Conservation (phyloP, 805 yeast species). For the Starmerella tilneyi region DNA sequence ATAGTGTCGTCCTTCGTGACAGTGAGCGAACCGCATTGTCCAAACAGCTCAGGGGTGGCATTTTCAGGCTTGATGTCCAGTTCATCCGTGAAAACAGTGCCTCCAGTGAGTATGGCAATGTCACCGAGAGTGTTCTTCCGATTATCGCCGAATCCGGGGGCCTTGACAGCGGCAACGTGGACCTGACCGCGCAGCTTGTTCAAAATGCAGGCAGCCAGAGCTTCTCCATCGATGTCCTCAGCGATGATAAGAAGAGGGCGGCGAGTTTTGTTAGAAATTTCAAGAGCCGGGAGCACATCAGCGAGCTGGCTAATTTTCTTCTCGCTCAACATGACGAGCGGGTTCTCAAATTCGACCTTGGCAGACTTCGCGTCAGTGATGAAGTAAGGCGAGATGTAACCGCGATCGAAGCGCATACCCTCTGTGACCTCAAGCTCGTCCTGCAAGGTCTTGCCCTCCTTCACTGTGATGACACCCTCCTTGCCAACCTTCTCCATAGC, state of each 20-base stretch:
- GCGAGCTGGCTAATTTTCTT: slow-evolving; percentile 84
- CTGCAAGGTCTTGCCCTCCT: slow-evolving; percentile 92
- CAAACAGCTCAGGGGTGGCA: slow-evolving; percentile 80
- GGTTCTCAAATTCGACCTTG: slow-evolving; percentile 92
- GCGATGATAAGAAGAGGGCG: slow-evolving; percentile 89
- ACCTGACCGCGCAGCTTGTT: slow-evolving; percentile 98
- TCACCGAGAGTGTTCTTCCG: slow-evolving; percentile 93
- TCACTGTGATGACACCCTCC: slow-evolving; percentile 97
- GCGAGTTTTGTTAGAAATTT: slow-evolving; percentile 82
- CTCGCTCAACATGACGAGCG: slow-evolving; percentile 77
- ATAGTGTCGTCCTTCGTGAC: slow-evolving; percentile 94
- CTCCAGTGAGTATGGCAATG: slow-evolving; percentile 88
- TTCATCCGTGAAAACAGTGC: slow-evolving; percentile 80
- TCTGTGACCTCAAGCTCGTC: slow-evolving; percentile 95
- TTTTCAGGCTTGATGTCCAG: slow-evolving; percentile 91
- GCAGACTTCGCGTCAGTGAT: slow-evolving; percentile 85
- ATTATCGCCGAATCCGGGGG: slow-evolving; percentile 99
- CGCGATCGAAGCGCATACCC: slow-evolving; percentile 98
- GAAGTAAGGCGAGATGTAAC: slow-evolving; percentile 92
- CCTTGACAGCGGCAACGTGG: slow-evolving; percentile 93
- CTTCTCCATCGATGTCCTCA: slow-evolving; percentile 96
- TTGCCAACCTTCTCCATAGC: slow-evolving; percentile 99
- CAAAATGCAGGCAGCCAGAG: slow-evolving; percentile 92
- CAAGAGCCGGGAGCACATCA: slow-evolving; percentile 86
- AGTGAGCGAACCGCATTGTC: slow-evolving; percentile 83